Percentiles rank a stretch among this genome's conserved stretches.
These are phyloP conservation scores for Brassica napus DNA, from an alignment of 345 rosid genomes.

Conservation along the genomic window Da-Ae NC_063442.1:34008001-34008500, in stretches of 20 bases:
- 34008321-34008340: constrained; percentile 42
- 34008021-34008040: constrained; percentile 2
- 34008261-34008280: constrained; percentile 93
- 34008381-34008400: constrained; percentile 23
- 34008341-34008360: constrained; percentile 27
- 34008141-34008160: constrained; percentile 91
- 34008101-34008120: constrained; percentile 70
- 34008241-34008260: constrained; percentile 86
- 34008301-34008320: constrained; percentile 11
- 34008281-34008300: constrained; percentile 56
- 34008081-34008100: constrained; percentile 69
- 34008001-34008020: constrained; percentile 22
- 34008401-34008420: constrained; percentile 32
- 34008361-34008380: constrained; percentile 17
- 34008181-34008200: constrained; percentile 91
- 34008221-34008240: constrained; percentile 76
- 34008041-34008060: background rate
- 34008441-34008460: constrained; percentile 54
- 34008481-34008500: constrained; percentile 78
- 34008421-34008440: constrained; percentile 41
- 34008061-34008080: constrained; percentile 1
- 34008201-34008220: constrained; percentile 89
- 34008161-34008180: constrained; percentile 95
- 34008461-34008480: constrained; percentile 79
- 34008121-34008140: constrained; percentile 74